Base-by-base conservation (phyloP, 148 eudicot genomes). In the Spergularia bocconei region DNA sequence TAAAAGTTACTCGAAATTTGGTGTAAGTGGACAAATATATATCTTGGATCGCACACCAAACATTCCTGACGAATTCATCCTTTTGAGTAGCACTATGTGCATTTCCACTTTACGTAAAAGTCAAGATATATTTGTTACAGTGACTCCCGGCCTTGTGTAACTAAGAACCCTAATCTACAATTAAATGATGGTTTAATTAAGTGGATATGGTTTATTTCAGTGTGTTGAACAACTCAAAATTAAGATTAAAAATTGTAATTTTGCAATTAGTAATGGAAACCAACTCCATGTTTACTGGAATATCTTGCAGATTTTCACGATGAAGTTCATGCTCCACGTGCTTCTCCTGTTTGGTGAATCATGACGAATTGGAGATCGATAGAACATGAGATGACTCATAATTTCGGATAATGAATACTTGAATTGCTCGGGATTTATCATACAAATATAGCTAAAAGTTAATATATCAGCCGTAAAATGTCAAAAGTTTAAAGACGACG, bases 1-100 rank as follows among this genome's bases (percentile, higher is more conserved):
- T 13, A 53, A 11, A 53, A 14, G 4, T 55, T 44, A 47, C 70
- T 47, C 20, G 11, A 20, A 39, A 39, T 16, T 65, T 65, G 69
- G 63, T 20, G 50, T 29, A 73, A 69, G 50, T 62, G 74, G 38
- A 70, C 53, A 52, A 25, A 65, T 29, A 62, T 29, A 62, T 11
- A 75, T 80, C 65, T 81, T 81, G 83, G 83, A 81, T 81, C 80
- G 44, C 80, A 60, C 83, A 72, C 39, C 62, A 76, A 62, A 67
- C 77, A 81, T 76, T 71, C 69, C 50, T 15, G 15, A 11, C n/a
- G 4, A 58, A 13, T 39, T 6, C 63, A 62, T 29, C 65, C 33
- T 19, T 50, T 59, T 48, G 56, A 10, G 20, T 13, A 44, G 54
- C 70, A 23, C 23, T 50, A 36, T 7, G 15, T 61, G 66, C 33